Evolutionary conservation across 2,329 filamentous ascomycete species (phyloP), one percentile per base, ranked within the genome.

Genomic region (Pseudocercospora musae): DNA sequence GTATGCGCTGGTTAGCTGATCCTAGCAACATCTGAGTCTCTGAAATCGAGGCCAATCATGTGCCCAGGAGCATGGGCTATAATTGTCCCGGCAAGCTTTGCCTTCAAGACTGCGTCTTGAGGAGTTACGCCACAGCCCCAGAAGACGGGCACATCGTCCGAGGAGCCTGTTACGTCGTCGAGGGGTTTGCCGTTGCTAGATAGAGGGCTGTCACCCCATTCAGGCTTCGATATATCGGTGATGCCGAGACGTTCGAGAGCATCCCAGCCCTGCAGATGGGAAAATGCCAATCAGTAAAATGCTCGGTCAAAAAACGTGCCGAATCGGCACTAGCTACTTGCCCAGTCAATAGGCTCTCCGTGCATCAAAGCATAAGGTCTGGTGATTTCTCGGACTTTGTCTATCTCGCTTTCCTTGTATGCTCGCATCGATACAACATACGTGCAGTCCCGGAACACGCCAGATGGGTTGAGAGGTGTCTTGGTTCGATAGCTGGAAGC

Each of bases 81-180:
- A 1, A 88, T 78, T 1, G 78, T 77, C 0, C 87, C 87, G 52
- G 82, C 69, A 50, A 87, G 69, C 7, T 72, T 75, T 4, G 85
- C 84, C 60, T 77, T 78, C 79, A 87, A 82, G 1, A 89, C 84
- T 13, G 85, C 86, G 69, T 87, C 82, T 70, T 89, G 86, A 1
- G 87, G 86, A 40, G 87, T 89, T 10, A 89, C 86, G 33, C 86
- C 86, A 69, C 86, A 89, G 0, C 84, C 87, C 85, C 86, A 85
- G 66, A 86, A 86, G 3, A 86, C 80, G 0, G 84, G 84, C 29
- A 87, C 77, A 25, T 81, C 44, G 40, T 54, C 20, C 55, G 42
- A 37, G n/a, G 18, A 52, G 48, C 48, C 48, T n/a, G 15, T 52
- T 11, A 29, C 48, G 4, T 52, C 48, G 23, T 11, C n/a, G 23